These are phyloP conservation scores for Penicillium arizonense DNA, from an alignment of 495 filamentous ascomycete species.

Conservation along the genomic window DNA sequence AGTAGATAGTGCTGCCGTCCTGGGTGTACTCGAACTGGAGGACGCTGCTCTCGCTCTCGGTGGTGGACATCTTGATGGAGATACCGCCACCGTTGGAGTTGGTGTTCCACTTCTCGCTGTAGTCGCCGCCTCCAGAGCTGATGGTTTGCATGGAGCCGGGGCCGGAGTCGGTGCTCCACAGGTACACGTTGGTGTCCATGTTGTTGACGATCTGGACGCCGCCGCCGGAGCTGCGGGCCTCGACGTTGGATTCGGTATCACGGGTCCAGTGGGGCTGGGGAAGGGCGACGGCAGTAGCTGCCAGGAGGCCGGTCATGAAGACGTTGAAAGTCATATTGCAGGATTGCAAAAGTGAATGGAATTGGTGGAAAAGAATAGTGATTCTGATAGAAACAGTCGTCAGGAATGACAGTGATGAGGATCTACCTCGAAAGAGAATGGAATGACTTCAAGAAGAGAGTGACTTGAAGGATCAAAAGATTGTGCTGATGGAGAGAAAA, in stretches of 20 bases:
- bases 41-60: conserved; percentile 30
- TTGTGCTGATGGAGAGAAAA: conserved; percentile 6
- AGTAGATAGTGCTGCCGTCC: conserved; percentile 22
- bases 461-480: conserved; percentile 11
- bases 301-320: conserved; percentile 23
- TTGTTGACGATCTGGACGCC: conserved; percentile 36
- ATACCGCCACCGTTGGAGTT: conserved; percentile 45
- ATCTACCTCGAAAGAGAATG: conserved; percentile 5
- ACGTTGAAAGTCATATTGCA: conserved; percentile 18
- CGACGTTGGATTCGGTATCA: conserved; percentile 7
- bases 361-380: not conserved
- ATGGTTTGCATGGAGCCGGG: conserved; percentile 40
- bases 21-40: conserved; percentile 38
- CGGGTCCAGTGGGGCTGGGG: conserved; percentile 10
- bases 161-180: conserved; percentile 40
- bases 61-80: conserved; percentile 47
- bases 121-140: conserved; percentile 32
- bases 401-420: conserved; percentile 7
- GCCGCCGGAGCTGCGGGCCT: conserved; percentile 14
- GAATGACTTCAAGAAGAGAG: conserved; percentile 12
- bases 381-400: not conserved
- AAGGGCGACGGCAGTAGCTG: conserved; percentile 20
- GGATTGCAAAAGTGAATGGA: conserved; percentile 3
- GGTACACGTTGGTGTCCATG: conserved; percentile 37
- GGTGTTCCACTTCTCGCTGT: conserved; percentile 33